Percentiles rank a stretch among this genome's conserved stretches.
These are phyloP conservation scores for Boletellus ananas DNA, from an alignment of 768 basidiomycete species.

Conservation along the genomic window DNA sequence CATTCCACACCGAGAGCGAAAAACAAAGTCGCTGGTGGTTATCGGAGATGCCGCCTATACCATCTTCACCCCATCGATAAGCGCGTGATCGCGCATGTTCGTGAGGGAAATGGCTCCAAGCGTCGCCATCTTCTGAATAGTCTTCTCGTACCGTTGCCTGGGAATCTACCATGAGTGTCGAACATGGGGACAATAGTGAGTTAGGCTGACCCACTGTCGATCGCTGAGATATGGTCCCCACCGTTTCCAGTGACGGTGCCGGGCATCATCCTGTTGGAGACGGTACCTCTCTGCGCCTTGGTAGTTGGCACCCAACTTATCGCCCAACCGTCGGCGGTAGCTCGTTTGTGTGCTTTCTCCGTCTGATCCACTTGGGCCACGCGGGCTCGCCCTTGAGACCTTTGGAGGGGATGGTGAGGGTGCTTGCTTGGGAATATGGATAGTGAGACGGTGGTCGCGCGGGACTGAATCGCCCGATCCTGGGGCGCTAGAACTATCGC, in stretches of 20 bases:
- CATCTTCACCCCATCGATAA: slow-evolving; percentile 99
- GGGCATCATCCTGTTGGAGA: slow-evolving; percentile 76
- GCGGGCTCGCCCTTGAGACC: slow-evolving; percentile 36
- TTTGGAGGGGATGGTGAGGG: slow-evolving; percentile 41
- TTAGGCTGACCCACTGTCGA: slow-evolving; percentile 83
- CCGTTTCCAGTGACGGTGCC: slow-evolving; percentile 91
- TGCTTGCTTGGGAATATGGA: slow-evolving; percentile 62
- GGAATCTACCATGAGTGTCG: slow-evolving; percentile 11
- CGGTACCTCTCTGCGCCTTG: slow-evolving; percentile 80
- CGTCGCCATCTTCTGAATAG: slow-evolving; percentile 94
- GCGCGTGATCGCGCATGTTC: slow-evolving; percentile 90
- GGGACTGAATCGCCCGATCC: slow-evolving; percentile 23
- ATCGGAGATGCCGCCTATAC: slow-evolving; percentile 94
- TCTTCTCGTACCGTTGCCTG: slow-evolving; percentile 98
- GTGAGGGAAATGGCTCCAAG: slow-evolving; percentile 94
- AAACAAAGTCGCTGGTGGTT: slow-evolving; percentile 95
- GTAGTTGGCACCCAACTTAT: slow-evolving; percentile 66
- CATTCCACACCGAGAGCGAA: slow-evolving; percentile 92
- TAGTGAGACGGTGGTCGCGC: slow-evolving; percentile 47
- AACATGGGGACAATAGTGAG: neutral
- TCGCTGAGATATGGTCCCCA: slow-evolving; percentile 99
- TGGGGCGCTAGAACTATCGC: slow-evolving; percentile 21
- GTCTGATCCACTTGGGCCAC: slow-evolving; percentile 2
- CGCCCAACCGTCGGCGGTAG: slow-evolving; percentile 64
- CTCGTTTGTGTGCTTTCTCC: slow-evolving; percentile 21